Evolutionary conservation across 306 rosid genomes (phyloP).

Genomic region (Phaseolus lunatus): DNA sequence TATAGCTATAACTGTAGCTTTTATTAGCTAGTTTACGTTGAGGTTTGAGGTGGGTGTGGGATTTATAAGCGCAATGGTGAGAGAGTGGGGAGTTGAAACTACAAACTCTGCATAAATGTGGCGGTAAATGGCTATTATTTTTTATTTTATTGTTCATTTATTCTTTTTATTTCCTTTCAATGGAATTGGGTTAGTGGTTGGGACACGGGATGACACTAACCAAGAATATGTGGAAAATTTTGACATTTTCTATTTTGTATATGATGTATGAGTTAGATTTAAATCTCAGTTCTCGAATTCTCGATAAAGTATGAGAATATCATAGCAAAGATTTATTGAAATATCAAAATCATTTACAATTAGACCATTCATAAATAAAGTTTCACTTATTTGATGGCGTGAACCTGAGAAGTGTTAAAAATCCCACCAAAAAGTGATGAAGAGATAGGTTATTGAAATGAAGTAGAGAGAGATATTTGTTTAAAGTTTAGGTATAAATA

Average conservation of each 20-base stretch:
- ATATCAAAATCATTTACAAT: too few species aligned
- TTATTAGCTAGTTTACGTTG: background rate
- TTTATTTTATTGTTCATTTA: background rate
- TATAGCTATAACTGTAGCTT: background rate
- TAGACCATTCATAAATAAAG: too few species aligned
- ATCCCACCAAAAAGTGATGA: too few species aligned
- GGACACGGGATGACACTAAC: slow-evolving; percentile 40
- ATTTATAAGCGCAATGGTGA: slow-evolving; percentile 35
- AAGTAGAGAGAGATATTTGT: background rate
- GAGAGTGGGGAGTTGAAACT: slow-evolving; percentile 28
- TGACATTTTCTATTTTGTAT: too few species aligned
- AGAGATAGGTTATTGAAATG: background rate
- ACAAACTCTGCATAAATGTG: slow-evolving; percentile 38
- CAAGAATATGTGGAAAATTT: slow-evolving; percentile 27
- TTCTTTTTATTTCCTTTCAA: slow-evolving; percentile 5
- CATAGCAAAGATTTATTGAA: too few species aligned
- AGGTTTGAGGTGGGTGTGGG: slow-evolving; percentile 39
- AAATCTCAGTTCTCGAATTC: too few species aligned
- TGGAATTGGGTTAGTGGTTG: slow-evolving; percentile 58
- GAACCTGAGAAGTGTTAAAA: too few species aligned
- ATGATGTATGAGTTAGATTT: too few species aligned
- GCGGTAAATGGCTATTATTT: slow-evolving; percentile 42
- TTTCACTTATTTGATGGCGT: too few species aligned
- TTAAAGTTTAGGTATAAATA: background rate
- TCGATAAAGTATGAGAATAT: too few species aligned